phyloP scores from a whole-genome alignment of 228 moss, liverwort and hornwort species.

The Sphagnum magellanicum region DNA sequence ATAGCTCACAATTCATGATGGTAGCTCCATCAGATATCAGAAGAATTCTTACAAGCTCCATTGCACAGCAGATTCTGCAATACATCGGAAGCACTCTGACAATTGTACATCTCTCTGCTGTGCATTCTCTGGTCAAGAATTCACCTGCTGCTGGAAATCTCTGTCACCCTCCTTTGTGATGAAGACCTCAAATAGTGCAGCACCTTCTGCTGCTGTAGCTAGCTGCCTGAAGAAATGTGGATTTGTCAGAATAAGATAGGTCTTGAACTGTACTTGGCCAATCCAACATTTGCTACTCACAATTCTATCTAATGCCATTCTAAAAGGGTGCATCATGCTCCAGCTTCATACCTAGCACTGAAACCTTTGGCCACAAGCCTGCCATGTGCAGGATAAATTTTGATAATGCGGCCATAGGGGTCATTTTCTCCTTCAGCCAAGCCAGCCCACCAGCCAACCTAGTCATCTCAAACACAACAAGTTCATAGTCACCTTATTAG shows the following conservation, averaged over 20 bases:
- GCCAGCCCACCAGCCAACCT: constrained; percentile 99
- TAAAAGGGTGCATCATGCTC: not conserved
- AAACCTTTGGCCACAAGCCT: constrained; percentile 89
- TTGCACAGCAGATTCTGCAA: no score
- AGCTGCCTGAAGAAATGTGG: constrained; percentile 57
- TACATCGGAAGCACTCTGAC: no score
- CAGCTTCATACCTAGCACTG: constrained; percentile 68
- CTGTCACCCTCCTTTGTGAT: constrained; percentile 59
- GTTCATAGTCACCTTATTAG: no score
- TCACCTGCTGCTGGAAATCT: constrained; percentile 69
- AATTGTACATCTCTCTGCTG: not conserved
- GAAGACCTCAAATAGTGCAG: constrained; percentile 92
- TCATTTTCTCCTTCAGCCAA: constrained; percentile 96
- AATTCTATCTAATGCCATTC: not conserved
- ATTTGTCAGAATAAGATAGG: not conserved
- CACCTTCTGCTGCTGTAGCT: constrained; percentile 73
- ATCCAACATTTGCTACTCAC: not conserved
- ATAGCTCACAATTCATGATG: no score
- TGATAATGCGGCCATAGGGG: constrained; percentile 92
- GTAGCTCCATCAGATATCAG: no score
- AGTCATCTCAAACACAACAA: constrained; percentile 5
- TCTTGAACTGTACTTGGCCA: no score
- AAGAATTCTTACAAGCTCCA: no score
- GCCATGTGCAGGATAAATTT: constrained; percentile 75
- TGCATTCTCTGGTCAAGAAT: not conserved